Percentiles rank a stretch among this genome's conserved stretches.
phyloP scores from a whole-genome alignment of 352 stramenopile genomes.

The Phytopythium chamaehyphon region DNA sequence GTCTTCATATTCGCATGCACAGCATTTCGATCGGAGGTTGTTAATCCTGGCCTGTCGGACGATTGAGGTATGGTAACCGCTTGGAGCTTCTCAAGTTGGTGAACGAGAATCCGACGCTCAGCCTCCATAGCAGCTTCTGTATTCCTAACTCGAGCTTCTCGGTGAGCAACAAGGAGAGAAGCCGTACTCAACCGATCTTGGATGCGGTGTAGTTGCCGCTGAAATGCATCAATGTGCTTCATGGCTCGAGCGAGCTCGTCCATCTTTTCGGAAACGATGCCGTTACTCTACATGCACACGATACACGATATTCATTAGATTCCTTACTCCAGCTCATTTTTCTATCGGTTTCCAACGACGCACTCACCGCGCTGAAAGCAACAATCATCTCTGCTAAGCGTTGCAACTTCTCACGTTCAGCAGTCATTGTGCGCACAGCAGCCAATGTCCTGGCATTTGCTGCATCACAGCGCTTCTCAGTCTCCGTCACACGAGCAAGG shows the following conservation, averaged over 20 bases:
- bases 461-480: slow-evolving; percentile 15
- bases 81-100: slow-evolving; percentile 23
- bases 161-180: slow-evolving; percentile 38
- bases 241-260: slow-evolving; percentile 26
- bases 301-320: not conserved
- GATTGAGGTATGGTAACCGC: not conserved
- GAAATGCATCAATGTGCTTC: slow-evolving; percentile 30
- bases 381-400: slow-evolving; percentile 37
- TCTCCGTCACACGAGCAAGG: slow-evolving; percentile 24
- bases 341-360: not conserved
- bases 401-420: slow-evolving; percentile 46
- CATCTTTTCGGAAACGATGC: slow-evolving; percentile 43
- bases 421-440: slow-evolving; percentile 40
- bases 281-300: slow-evolving; percentile 15
- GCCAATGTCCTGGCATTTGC: slow-evolving; percentile 41
- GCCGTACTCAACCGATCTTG: slow-evolving; percentile 40
- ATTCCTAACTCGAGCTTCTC: slow-evolving; percentile 56
- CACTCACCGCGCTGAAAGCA: slow-evolving; percentile 34
- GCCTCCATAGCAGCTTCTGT: slow-evolving; percentile 57
- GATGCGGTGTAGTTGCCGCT: slow-evolving; percentile 28
- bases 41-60: too few species aligned
- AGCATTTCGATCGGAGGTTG: not conserved
- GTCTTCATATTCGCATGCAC: not conserved
- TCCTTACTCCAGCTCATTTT: not conserved
- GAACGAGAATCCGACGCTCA: slow-evolving; percentile 30